Conservation (phyloP, 805 yeast genomes). For the Candida taoyuanica region DNA sequence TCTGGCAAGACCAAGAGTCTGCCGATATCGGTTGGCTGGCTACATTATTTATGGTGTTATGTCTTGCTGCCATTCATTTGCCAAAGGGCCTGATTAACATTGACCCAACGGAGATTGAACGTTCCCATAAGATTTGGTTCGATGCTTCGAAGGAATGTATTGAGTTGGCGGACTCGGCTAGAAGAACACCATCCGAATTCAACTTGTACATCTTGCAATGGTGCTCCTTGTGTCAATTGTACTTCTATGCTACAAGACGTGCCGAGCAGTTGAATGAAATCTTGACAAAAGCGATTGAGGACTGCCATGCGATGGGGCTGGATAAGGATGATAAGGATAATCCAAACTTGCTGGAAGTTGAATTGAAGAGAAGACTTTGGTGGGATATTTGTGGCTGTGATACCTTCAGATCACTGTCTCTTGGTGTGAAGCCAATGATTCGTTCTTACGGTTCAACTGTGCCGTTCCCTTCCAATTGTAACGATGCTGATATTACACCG, state of each 20-base stretch:
- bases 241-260: slow-evolving; percentile 28
- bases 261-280: slow-evolving; percentile 24
- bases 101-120: slow-evolving; percentile 22
- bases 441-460: slow-evolving; percentile 24
- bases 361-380: slow-evolving; percentile 31
- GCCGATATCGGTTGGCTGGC: slow-evolving; percentile 26
- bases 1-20: slow-evolving; percentile 20
- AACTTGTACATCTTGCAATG: slow-evolving; percentile 22
- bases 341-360: slow-evolving; percentile 24
- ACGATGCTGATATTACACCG: slow-evolving; percentile 28
- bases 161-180: slow-evolving; percentile 16
- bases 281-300: slow-evolving; percentile 22
- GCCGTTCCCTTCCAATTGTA: slow-evolving; percentile 31
- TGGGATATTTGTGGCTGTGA: slow-evolving; percentile 30
- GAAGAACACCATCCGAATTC: slow-evolving; percentile 13
- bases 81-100: slow-evolving; percentile 27
- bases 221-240: slow-evolving; percentile 27
- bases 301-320: slow-evolving; percentile 24
- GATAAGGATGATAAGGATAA: slow-evolving; percentile 24
- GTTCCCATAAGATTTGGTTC: slow-evolving; percentile 27
- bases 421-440: slow-evolving; percentile 24
- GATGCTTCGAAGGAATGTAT: slow-evolving; percentile 25
- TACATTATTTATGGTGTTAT: slow-evolving; percentile 21
- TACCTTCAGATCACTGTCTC: slow-evolving; percentile 23
- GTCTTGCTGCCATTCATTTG: slow-evolving; percentile 26